phyloP scores from a whole-genome alignment of 2,329 filamentous ascomycete species.

The Trichoderma lentiforme region DNA sequence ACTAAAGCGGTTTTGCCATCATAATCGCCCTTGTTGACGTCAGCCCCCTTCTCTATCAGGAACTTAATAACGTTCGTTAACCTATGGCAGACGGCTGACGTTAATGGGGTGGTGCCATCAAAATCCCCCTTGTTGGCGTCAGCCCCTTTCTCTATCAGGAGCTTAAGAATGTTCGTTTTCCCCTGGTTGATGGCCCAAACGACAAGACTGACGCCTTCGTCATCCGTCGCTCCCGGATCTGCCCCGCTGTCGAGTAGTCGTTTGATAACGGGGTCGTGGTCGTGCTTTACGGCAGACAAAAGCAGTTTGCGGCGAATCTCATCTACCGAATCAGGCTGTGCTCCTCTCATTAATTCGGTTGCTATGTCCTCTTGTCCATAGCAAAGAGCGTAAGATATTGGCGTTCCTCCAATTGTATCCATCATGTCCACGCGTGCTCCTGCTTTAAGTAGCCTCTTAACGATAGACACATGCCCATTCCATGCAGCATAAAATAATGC shows the following conservation, averaged over 20 bases:
- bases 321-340: neutral
- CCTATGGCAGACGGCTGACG: too few relatives aligned
- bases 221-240: neutral
- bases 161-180: too few relatives aligned
- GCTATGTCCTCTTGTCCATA: neutral
- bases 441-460: neutral
- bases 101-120: too few relatives aligned
- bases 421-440: neutral
- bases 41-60: neutral
- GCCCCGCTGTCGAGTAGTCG: neutral
- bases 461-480: neutral
- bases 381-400: neutral
- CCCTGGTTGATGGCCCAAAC: too few relatives aligned
- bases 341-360: neutral
- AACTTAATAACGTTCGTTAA: neutral
- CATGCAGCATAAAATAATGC: neutral
- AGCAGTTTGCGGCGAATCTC: neutral
- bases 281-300: neutral
- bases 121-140: too few relatives aligned
- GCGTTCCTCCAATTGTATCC: neutral
- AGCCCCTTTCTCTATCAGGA: neutral
- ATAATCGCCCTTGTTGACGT: neutral
- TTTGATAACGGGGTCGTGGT: neutral
- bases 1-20: neutral
- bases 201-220: too few relatives aligned